Conservation (phyloP, 176 grass and related monocot species). For the Triticum monococcum region DNA sequence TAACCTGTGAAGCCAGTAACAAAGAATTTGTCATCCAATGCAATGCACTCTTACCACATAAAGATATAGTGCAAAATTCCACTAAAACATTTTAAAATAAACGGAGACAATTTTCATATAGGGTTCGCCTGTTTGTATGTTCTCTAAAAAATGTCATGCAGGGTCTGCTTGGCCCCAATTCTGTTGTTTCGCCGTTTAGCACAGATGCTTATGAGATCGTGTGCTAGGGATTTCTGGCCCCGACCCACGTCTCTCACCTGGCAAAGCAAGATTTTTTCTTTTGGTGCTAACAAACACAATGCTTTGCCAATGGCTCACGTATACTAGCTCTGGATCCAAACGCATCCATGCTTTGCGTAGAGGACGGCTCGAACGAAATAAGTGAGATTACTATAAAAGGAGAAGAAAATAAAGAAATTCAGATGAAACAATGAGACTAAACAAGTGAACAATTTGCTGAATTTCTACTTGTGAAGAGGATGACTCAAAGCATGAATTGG, state of each 20-base stretch:
- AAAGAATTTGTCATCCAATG: conserved; percentile 7
- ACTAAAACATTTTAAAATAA: not conserved
- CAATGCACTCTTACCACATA: not conserved
- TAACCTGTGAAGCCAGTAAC: conserved; percentile 57
- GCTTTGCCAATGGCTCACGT: not conserved
- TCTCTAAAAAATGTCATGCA: not conserved
- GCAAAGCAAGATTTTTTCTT: not conserved
- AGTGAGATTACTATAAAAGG: not conserved
- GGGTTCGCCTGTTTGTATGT: not conserved
- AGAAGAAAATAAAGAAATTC: conserved; percentile 1
- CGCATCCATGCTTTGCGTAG: not conserved
- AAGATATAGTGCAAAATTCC: conserved; percentile 15
- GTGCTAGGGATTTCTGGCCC: not conserved
- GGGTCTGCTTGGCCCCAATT: not conserved
- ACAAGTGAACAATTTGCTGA: not conserved
- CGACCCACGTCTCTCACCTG: not conserved
- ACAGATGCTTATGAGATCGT: not conserved
- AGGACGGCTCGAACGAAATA: too few relatives aligned
- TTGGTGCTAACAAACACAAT: not conserved
- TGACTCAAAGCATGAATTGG: not conserved
- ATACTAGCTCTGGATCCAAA: not conserved
- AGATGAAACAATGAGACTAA: conserved; percentile 3
- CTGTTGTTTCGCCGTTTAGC: not conserved
- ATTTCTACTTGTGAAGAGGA: not conserved
- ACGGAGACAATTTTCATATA: not conserved